Conservation (phyloP, 2,329 filamentous ascomycete species). For the Harringtonia aguacate region DNA sequence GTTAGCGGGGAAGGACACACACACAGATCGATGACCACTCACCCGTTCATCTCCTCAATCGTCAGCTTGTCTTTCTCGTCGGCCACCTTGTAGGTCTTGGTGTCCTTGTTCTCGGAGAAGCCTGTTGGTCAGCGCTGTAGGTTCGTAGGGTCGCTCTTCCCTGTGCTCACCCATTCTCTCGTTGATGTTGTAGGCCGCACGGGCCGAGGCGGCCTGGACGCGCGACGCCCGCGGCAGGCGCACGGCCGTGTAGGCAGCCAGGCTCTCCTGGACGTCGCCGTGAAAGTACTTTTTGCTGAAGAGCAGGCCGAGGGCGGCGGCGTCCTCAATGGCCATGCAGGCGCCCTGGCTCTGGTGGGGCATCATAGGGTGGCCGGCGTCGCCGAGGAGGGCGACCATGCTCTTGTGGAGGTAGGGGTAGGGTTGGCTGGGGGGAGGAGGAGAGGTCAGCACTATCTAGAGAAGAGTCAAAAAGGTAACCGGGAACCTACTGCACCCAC, state of each 20-base stretch:
- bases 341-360: constrained; percentile 55
- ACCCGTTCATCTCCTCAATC: constrained; percentile 60
- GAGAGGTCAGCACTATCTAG: too few relatives aligned
- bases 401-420: constrained; percentile 42
- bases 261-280: constrained; percentile 34
- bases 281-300: constrained; percentile 38
- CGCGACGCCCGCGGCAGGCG: constrained; percentile 42
- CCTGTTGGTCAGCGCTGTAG: too few relatives aligned
- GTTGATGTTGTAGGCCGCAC: constrained; percentile 50
- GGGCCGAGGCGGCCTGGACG: constrained; percentile 46
- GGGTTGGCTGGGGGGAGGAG: constrained; percentile 22
- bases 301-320: constrained; percentile 50
- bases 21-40: constrained; percentile 18
- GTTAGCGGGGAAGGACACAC: background rate
- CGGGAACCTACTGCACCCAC: constrained; percentile 19
- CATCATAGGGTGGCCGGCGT: constrained; percentile 49
- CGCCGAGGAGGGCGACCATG: constrained; percentile 48
- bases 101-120: constrained; percentile 50
- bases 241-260: constrained; percentile 40
- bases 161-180: constrained; percentile 43
- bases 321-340: constrained; percentile 59
- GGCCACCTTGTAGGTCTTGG: constrained; percentile 48
- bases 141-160: too few relatives aligned
- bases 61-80: constrained; percentile 52
- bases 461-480: too few relatives aligned